Evolutionary conservation across 2,329 filamentous ascomycete species (phyloP).

Genomic region (Ophiostoma tasmaniense): DNA sequence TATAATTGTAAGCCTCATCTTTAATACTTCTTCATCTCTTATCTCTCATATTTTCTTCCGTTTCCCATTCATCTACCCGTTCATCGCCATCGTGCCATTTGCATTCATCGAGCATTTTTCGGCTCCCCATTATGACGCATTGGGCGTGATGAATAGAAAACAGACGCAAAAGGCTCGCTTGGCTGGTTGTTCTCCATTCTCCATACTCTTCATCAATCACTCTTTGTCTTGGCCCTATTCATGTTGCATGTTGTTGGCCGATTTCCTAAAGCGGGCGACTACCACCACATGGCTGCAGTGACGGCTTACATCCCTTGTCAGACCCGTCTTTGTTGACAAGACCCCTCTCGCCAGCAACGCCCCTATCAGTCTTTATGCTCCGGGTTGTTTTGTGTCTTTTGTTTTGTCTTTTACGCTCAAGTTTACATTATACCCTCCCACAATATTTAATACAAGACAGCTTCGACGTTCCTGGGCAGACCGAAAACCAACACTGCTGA

Average conservation of each 20-base stretch:
- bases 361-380: not conserved
- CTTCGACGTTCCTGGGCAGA: not conserved
- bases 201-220: not conserved
- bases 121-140: not conserved
- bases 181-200: not conserved
- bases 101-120: not conserved
- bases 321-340: not conserved
- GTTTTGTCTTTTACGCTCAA: not conserved
- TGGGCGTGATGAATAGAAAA: not conserved
- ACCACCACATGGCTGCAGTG: not conserved
- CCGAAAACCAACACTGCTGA: not conserved
- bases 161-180: not conserved
- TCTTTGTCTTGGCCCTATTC: slow-evolving; percentile 8
- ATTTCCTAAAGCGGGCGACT: not conserved
- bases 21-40: not conserved
- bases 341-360: not conserved
- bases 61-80: not conserved
- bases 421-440: not conserved
- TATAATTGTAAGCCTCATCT: too few species aligned
- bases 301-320: not conserved
- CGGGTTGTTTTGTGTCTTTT: not conserved
- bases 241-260: not conserved
- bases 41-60: not conserved
- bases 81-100: too few species aligned
- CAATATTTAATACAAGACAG: not conserved